A percentile compares a stretch with the other conserved stretches of the same genome.
phyloP scores from a whole-genome alignment of 306 rosid genomes.

The Prosopis cineraria region DNA sequence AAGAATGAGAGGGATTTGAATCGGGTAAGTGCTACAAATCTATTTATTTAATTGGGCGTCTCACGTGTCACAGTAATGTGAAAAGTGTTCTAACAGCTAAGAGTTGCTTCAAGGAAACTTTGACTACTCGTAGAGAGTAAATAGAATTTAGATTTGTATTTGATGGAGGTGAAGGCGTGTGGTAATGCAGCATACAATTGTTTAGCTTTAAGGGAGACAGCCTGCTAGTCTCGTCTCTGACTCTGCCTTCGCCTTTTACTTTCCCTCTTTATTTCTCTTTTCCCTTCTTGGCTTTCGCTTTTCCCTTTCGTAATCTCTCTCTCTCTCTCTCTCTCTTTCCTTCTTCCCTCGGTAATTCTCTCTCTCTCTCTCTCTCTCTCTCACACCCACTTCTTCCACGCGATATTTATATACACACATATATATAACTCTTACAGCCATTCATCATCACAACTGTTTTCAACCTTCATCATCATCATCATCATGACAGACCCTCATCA shows the following conservation, averaged over 20 bases:
- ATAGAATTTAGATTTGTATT: too few species aligned
- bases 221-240: constrained; percentile 61
- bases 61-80: too few species aligned
- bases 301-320: constrained; percentile 48
- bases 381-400: not conserved
- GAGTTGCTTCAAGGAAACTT: too few species aligned
- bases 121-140: too few species aligned
- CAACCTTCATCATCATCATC: constrained; percentile 20
- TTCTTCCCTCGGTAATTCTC: constrained; percentile 12
- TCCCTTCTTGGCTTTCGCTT: constrained; percentile 25
- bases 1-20: too few species aligned
- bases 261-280: constrained; percentile 41
- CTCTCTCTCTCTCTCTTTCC: constrained; percentile 16
- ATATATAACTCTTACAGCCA: not conserved
- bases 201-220: constrained; percentile 43
- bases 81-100: too few species aligned
- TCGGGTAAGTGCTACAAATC: too few species aligned
- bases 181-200: too few species aligned
- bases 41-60: too few species aligned
- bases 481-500: constrained; percentile 56
- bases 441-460: not conserved
- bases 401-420: not conserved
- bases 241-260: constrained; percentile 47
- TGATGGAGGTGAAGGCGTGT: too few species aligned
- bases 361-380: not conserved